A percentile compares a stretch with the other conserved stretches of the same genome.
These are phyloP conservation scores for Monosporascus sp. DNA, from an alignment of 2,329 filamentous ascomycete genomes.

Conservation along the genomic window DNA sequence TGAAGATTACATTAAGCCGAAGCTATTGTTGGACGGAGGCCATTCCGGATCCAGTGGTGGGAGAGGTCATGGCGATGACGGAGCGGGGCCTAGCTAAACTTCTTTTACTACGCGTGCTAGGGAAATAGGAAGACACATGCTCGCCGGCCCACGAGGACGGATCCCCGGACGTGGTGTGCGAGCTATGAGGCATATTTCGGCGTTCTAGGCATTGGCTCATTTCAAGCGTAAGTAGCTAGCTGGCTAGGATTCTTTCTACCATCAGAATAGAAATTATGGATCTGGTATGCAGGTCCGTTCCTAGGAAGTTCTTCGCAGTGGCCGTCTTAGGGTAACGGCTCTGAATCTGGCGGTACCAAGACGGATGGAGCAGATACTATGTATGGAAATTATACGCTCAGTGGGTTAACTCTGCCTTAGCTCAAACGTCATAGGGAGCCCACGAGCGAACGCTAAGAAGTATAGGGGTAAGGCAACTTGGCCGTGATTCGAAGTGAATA, in stretches of 20 bases:
- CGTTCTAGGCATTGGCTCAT: not conserved
- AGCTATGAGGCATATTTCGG: not conserved
- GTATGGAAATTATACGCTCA: too few relatives aligned
- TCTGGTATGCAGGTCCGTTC: too few relatives aligned
- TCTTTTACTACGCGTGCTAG: not conserved
- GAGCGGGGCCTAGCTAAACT: not conserved
- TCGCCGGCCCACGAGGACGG: not conserved
- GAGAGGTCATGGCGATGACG: constrained; percentile 21
- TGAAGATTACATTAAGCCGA: constrained; percentile 94
- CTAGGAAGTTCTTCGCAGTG: too few relatives aligned
- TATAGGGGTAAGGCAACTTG: too few relatives aligned
- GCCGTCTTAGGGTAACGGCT: too few relatives aligned
- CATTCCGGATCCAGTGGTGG: constrained; percentile 18
- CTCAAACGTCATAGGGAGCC: too few relatives aligned
- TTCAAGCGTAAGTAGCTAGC: not conserved
- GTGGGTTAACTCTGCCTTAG: too few relatives aligned
- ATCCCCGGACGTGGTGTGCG: not conserved
- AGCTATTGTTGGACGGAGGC: constrained; percentile 72
- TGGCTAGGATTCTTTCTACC: not conserved
- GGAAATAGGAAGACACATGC: not conserved
- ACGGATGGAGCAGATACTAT: too few relatives aligned
- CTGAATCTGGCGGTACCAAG: too few relatives aligned
- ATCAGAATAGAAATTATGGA: not conserved
- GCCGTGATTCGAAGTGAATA: too few relatives aligned
- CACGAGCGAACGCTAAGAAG: too few relatives aligned